Conservation (phyloP, 495 filamentous ascomycete species). For the Parachaetomium inaequale region DNA sequence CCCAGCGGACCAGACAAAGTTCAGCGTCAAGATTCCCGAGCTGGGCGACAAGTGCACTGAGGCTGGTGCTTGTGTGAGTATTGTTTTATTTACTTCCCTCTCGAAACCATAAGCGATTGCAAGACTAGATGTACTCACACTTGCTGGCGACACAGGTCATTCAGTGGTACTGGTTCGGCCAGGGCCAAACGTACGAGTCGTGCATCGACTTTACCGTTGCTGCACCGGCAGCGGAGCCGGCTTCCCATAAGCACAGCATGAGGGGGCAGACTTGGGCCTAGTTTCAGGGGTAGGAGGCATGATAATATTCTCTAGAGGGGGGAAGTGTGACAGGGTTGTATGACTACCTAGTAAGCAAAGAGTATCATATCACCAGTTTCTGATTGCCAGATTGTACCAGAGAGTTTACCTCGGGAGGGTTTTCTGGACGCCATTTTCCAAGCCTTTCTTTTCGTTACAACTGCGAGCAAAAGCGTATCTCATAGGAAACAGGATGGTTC, state of each 20-base stretch:
- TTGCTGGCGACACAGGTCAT: slow-evolving; percentile 42
- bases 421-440: too few relatives aligned
- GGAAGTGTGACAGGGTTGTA: too few relatives aligned
- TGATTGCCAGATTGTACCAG: too few relatives aligned
- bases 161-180: slow-evolving; percentile 65
- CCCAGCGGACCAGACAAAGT: slow-evolving; percentile 57
- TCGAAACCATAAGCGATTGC: neutral
- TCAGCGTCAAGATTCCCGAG: slow-evolving; percentile 62
- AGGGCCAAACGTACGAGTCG: slow-evolving; percentile 69
- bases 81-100: neutral
- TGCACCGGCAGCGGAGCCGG: neutral
- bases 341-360: too few relatives aligned
- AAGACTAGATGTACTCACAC: neutral
- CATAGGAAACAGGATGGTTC: too few relatives aligned
- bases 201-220: slow-evolving; percentile 65
- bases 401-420: too few relatives aligned
- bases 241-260: neutral
- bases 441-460: too few relatives aligned
- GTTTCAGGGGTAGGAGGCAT: too few relatives aligned
- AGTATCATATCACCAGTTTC: too few relatives aligned
- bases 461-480: too few relatives aligned
- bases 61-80: slow-evolving; percentile 57
- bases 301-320: too few relatives aligned
- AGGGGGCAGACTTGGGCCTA: slow-evolving; percentile 6
- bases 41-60: slow-evolving; percentile 54